A percentile compares a stretch with the other conserved stretches of the same genome.
These are phyloP conservation scores for Metarhizium album DNA, from an alignment of 2,329 filamentous ascomycete species.

Conservation along the genomic window DNA sequence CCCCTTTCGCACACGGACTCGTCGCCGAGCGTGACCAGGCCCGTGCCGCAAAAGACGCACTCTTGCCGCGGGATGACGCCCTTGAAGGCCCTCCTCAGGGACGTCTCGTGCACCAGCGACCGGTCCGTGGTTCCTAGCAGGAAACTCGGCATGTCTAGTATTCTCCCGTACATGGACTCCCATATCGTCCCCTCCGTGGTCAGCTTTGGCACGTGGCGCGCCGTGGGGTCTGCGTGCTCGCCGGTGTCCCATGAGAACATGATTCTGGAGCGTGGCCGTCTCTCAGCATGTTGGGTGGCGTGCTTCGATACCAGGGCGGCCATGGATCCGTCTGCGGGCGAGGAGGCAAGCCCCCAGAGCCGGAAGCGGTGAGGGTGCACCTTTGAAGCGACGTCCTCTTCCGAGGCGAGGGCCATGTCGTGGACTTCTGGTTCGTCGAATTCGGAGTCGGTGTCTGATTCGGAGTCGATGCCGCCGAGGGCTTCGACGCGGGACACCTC, in stretches of 20 bases:
- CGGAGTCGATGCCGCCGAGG: slow-evolving; percentile 22
- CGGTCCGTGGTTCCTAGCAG: slow-evolving; percentile 13
- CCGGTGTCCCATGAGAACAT: slow-evolving; percentile 24
- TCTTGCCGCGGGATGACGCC: slow-evolving; percentile 23
- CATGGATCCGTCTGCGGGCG: slow-evolving; percentile 39
- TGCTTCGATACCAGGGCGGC: slow-evolving; percentile 40
- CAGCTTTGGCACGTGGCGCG: slow-evolving; percentile 14
- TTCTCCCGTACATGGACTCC: slow-evolving; percentile 50
- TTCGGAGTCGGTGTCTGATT: slow-evolving; percentile 12
- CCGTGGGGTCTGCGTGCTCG: slow-evolving; percentile 1
- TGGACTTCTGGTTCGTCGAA: slow-evolving; percentile 9
- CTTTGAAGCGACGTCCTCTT: slow-evolving; percentile 26
- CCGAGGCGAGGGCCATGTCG: slow-evolving; percentile 9
- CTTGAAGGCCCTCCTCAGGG: slow-evolving; percentile 28
- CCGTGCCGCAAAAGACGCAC: slow-evolving; percentile 37
- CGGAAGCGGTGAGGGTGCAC: slow-evolving; percentile 39
- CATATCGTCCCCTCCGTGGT: slow-evolving; percentile 46
- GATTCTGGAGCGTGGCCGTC: slow-evolving; percentile 26
- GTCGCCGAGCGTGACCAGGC: slow-evolving; percentile 20
- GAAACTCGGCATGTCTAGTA: slow-evolving; percentile 33
- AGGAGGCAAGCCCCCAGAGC: slow-evolving; percentile 42
- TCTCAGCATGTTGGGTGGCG: slow-evolving; percentile 36
- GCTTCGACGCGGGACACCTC: slow-evolving; percentile 34
- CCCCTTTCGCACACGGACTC: slow-evolving; percentile 28
- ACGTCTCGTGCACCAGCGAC: slow-evolving; percentile 10